Percentiles rank a stretch among this genome's conserved stretches.
phyloP scores from a whole-genome alignment of 257 asterid species.

The Rauvolfia tetraphylla region DNA sequence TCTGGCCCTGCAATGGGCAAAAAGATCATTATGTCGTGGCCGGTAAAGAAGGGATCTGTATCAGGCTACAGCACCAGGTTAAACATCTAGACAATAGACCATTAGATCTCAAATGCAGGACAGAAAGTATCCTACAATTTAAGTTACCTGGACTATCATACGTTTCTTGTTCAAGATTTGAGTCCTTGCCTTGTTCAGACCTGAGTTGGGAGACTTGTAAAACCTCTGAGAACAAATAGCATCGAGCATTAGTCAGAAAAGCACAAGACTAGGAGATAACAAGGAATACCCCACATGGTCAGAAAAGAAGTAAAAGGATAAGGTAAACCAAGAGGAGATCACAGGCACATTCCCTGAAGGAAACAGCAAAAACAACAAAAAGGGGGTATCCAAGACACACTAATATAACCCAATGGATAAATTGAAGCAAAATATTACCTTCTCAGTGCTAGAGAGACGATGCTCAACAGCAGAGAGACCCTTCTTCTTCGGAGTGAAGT shows the following conservation, averaged over 20 bases:
- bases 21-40: no score
- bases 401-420: background rate
- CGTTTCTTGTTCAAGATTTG: slow-evolving; percentile 75
- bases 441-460: slow-evolving; percentile 55
- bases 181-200: slow-evolving; percentile 77
- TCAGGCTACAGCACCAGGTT: background rate
- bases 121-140: background rate
- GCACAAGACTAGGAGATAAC: background rate
- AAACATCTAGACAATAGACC: background rate
- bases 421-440: slow-evolving; percentile 39
- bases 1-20: slow-evolving; percentile 48
- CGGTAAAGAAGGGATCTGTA: background rate
- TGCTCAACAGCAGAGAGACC: slow-evolving; percentile 34
- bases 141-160: slow-evolving; percentile 58
- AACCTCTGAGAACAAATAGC: slow-evolving; percentile 45
- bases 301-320: background rate
- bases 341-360: background rate
- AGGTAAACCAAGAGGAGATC: background rate
- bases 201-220: slow-evolving; percentile 78
- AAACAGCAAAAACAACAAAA: no score
- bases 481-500: slow-evolving; percentile 66
- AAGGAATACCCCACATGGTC: background rate
- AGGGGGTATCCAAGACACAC: background rate
- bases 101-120: background rate
- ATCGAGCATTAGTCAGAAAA: background rate